Conservation (phyloP, 2,329 filamentous ascomycete genomes). For the Colletotrichum cordylinicola region DNA sequence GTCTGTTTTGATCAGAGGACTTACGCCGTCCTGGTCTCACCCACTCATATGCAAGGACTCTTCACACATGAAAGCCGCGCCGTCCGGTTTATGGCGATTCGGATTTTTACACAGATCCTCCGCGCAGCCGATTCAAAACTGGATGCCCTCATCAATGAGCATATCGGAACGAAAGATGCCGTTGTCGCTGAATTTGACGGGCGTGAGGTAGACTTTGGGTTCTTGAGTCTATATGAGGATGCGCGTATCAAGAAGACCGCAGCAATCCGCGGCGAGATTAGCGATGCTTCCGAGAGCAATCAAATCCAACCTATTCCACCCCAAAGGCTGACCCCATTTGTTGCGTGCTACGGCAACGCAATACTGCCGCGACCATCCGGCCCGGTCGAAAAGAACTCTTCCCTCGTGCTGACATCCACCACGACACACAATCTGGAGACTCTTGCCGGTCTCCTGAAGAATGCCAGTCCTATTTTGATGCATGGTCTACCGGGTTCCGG, state of each 20-base stretch:
- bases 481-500: constrained; percentile 85
- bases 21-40: constrained; percentile 70
- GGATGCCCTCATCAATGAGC: constrained; percentile 71
- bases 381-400: constrained; percentile 41
- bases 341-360: constrained; percentile 69
- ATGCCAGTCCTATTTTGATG: constrained; percentile 76
- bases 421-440: constrained; percentile 73
- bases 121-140: constrained; percentile 81
- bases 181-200: constrained; percentile 80
- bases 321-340: constrained; percentile 62
- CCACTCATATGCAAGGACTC: constrained; percentile 71
- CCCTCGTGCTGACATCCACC: constrained; percentile 74
- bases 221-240: constrained; percentile 67
- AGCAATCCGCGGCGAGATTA: constrained; percentile 44
- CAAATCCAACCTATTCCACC: constrained; percentile 27
- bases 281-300: constrained; percentile 26
- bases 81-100: constrained; percentile 81
- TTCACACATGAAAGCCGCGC: constrained; percentile 65
- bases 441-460: constrained; percentile 72
- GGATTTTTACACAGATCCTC: constrained; percentile 80
- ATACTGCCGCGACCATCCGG: constrained; percentile 70
- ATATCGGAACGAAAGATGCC: constrained; percentile 66
- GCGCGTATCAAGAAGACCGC: constrained; percentile 53
- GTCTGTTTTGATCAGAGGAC: constrained; percentile 75
- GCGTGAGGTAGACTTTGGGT: constrained; percentile 76